These are phyloP conservation scores for Phytophthora citrophthora DNA, from an alignment of 352 stramenopile genomes.

Conservation along the genomic window DNA sequence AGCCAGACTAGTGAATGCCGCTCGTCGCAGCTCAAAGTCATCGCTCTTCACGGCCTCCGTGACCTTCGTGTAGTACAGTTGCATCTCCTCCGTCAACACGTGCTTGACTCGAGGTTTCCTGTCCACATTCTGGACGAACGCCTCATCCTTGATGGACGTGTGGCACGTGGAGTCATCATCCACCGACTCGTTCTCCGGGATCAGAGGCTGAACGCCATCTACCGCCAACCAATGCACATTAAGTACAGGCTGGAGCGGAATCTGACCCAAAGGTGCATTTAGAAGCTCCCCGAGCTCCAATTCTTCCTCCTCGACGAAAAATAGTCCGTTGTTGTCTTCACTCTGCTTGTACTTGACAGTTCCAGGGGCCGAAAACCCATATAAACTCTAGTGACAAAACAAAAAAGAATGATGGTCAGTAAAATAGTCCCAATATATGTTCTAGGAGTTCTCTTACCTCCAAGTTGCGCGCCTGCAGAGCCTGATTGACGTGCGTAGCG, in stretches of 20 bases:
- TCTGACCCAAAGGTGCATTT: slow-evolving; percentile 74
- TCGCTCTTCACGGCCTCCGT: slow-evolving; percentile 83
- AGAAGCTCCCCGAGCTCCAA: slow-evolving; percentile 72
- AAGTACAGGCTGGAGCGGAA: slow-evolving; percentile 72
- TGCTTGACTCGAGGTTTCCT: slow-evolving; percentile 86
- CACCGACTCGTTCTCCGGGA: slow-evolving; percentile 84
- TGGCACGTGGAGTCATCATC: slow-evolving; percentile 71
- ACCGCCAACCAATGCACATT: slow-evolving; percentile 88
- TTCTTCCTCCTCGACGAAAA: slow-evolving; percentile 79
- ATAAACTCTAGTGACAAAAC: slow-evolving; percentile 53
- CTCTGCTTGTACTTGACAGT: slow-evolving; percentile 64
- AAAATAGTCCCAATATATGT: too few species aligned
- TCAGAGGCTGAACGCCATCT: slow-evolving; percentile 81
- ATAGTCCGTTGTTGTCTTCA: slow-evolving; percentile 65
- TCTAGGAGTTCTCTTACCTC: slow-evolving; percentile 37
- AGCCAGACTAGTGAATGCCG: slow-evolving; percentile 79
- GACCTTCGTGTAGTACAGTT: slow-evolving; percentile 90
- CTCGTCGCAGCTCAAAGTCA: slow-evolving; percentile 75
- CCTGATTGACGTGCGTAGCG: slow-evolving; percentile 79
- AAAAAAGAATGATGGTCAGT: slow-evolving; percentile 2
- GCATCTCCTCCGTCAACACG: slow-evolving; percentile 90
- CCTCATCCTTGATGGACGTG: slow-evolving; percentile 82
- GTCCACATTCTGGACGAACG: slow-evolving; percentile 70
- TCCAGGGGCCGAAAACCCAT: slow-evolving; percentile 70
- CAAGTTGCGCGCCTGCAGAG: slow-evolving; percentile 71